Base-by-base conservation (phyloP, 2,329 filamentous ascomycete species). In the Parascedosporium putredinis region DNA sequence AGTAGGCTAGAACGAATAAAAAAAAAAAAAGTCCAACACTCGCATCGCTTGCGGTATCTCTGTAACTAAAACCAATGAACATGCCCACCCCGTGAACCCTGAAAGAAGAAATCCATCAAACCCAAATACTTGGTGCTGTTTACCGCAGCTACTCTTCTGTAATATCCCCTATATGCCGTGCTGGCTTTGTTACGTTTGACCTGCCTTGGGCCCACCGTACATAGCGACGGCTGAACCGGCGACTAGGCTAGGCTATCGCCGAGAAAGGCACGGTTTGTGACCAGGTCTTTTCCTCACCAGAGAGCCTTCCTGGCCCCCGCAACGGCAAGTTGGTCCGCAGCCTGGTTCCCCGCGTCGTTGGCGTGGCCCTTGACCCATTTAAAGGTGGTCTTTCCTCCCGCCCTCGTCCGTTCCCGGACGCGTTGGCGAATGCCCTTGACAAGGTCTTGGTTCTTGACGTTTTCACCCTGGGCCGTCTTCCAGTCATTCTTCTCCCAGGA, bases 331-430 rank as follows among this genome's bases (percentile, higher is more conserved):
- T 65, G 65, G 70, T 97, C 91, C 1, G 93, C 93, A 10, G 81
- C 85, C 42, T 80, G 73, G 59, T 97, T 97, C 2, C 91, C 90
- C 3, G 69, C 64, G 56, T 88, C 73, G 42, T 73, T 73, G 23
- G 75, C 75, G 62, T 98, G 93, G 0, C 89, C 93, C 67, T 95
- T 95, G 44, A 96, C 81, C 90, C 90, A 97, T 54, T 82, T 75
- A 59, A 95, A 93, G 49, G 77, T 68, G 0, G 87, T 94, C 55
- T 72, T 67, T 3, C 74, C 75, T 14, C 78, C 79, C 1, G 73
- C 68, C 49, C 67, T 70, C 45, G 79, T 75, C 45, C 88, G 75
- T 62, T 87, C 78, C 22, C 85, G 79, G 46, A 96, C 86, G 58
- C 79, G 78, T 5, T 74, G 70, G 36, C 89, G 68, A 44, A 95